Evolutionary conservation across 495 filamentous ascomycete genomes (phyloP), one percentile per base, ranked within the genome.

Genomic region (Tuber indicum): DNA sequence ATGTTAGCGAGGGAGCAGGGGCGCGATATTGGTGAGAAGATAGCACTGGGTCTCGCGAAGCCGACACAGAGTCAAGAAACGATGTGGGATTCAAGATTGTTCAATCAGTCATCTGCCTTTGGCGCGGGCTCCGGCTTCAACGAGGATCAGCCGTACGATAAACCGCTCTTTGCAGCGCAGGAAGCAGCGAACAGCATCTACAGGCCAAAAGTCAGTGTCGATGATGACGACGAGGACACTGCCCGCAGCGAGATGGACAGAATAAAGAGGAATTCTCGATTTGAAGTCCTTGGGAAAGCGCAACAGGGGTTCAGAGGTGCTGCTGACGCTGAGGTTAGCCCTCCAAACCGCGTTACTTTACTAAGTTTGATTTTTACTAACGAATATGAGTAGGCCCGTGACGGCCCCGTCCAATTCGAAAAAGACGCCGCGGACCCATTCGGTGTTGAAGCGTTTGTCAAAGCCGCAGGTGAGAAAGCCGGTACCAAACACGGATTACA

Each of bases 381-480:
- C 41, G 17, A 42, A 69, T 74, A 74, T 84, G 76, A 75, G 52
- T 75, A 93, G 91, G 91, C 86, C 70, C 88, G 93, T 76, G 92
- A 94, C 69, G 96, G 96, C 36, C 96, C 96, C 3, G 96, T 99
- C n/a, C 93, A 97, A 83, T 99, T 99, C 83, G 96, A 98, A 86
- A 97, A 96, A 86, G 96, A 98, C 78, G 86, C 85, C 9, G 88
- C 87, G 5, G 88, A 98, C 86, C 93, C 94, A 10, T 98, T 98
- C 81, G 92, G 94, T 45, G 94, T 98, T 76, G 93, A 97, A 81
- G 92, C 91, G 81, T 96, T 99, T 87, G 91, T 99, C 83, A 87
- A 90, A 82, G 84, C 91, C 85, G 86, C 89, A 77, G 83, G 86
- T 1, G 84, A 83, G 26, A 84, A 84, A 70, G 86, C 81, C 36